These are phyloP conservation scores for Microdochium trichocladiopsis DNA, from an alignment of 2,329 filamentous ascomycete species.

Conservation along the genomic window DNA sequence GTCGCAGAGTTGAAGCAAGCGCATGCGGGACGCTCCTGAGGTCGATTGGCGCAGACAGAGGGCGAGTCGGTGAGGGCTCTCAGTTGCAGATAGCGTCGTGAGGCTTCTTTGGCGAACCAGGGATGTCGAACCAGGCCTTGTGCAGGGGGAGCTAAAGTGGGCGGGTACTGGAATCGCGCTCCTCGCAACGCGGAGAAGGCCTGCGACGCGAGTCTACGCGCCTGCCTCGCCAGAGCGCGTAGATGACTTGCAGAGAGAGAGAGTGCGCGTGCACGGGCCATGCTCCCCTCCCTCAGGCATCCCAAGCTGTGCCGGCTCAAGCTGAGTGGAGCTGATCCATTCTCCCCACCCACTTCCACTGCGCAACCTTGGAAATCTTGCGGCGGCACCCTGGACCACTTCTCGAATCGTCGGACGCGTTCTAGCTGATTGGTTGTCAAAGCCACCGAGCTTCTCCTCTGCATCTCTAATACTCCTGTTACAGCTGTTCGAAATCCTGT, in stretches of 20 bases:
- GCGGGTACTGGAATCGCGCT: neutral
- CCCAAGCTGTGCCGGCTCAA: no score
- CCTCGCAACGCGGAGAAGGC: neutral
- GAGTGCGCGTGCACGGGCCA: neutral
- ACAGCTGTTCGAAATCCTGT: no score
- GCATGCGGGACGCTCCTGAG: no score
- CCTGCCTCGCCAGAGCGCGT: neutral
- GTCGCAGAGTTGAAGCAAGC: no score
- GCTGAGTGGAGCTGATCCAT: no score
- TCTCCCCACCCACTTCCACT: no score
- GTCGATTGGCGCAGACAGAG: neutral
- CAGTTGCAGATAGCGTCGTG: neutral
- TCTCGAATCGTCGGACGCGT: no score
- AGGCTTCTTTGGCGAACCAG: neutral
- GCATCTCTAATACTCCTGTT: no score
- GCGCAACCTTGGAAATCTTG: no score
- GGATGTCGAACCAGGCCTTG: neutral
- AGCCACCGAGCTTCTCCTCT: no score
- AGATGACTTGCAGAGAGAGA: neutral
- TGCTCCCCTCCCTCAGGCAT: neutral
- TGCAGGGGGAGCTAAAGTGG: conserved; percentile 1
- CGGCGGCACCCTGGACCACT: no score
- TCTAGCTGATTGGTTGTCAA: no score
- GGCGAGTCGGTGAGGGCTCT: neutral
- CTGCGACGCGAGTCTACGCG: neutral